Conservation (phyloP, 2,329 filamentous ascomycete genomes). For the Grosmannia clavigera region DNA sequence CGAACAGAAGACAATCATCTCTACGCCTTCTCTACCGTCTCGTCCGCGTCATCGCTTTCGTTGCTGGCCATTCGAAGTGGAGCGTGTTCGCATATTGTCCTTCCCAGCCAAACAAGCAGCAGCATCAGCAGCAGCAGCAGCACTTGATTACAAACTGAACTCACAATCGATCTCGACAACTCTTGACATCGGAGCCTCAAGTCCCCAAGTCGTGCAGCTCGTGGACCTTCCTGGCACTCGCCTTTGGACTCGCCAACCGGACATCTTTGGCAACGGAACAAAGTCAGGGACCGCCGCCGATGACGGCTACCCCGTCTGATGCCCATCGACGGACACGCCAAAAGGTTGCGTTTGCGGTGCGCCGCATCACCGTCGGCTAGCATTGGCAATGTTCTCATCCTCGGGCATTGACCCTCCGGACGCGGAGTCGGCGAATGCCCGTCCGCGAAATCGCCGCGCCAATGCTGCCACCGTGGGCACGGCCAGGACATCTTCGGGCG, state of each 20-base stretch:
- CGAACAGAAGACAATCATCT: not conserved
- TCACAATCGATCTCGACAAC: not conserved
- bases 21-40: slow-evolving; percentile 12
- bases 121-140: no score
- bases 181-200: not conserved
- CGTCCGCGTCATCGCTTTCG: slow-evolving; percentile 18
- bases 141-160: no score
- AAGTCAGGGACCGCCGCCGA: not conserved
- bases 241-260: not conserved
- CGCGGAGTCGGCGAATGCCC: slow-evolving; percentile 26
- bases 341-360: not conserved
- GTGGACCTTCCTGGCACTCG: not conserved
- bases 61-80: slow-evolving; percentile 15
- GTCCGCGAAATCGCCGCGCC: slow-evolving; percentile 39
- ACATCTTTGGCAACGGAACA: not conserved
- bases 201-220: no score
- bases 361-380: slow-evolving; percentile 12
- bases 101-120: not conserved
- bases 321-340: not conserved
- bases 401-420: slow-evolving; percentile 31
- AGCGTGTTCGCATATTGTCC: not conserved
- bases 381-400: slow-evolving; percentile 27
- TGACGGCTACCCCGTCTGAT: slow-evolving; percentile 1
- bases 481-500: slow-evolving; percentile 5
- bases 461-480: slow-evolving; percentile 18